Conservation (phyloP, 192 early-diverging fungal species). For the Backusella sp. region DNA sequence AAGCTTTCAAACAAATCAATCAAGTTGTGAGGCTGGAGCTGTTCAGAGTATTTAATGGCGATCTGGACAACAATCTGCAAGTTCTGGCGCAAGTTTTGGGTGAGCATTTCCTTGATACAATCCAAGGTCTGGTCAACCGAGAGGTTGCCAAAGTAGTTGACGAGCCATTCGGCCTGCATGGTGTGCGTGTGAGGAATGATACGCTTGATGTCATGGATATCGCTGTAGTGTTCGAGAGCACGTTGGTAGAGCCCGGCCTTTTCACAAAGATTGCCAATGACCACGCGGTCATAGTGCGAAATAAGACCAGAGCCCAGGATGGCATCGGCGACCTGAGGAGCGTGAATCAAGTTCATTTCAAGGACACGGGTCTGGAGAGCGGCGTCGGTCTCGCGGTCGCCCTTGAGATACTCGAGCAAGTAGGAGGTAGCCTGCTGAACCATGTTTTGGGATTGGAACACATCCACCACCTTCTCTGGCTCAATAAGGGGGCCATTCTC, state of each 20-base stretch:
- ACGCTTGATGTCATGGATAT: constrained; percentile 95
- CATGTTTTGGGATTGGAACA: constrained; percentile 88
- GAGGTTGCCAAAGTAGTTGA: constrained; percentile 93
- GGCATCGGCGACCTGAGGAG: constrained; percentile 98
- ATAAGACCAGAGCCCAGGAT: constrained; percentile 97
- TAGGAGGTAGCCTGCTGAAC: constrained; percentile 97
- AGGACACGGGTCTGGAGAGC: constrained; percentile 92
- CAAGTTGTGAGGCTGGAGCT: constrained; percentile 83
- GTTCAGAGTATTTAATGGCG: constrained; percentile 96
- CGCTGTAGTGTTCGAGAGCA: constrained; percentile 95
- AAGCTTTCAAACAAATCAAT: constrained; percentile 90
- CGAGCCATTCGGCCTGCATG: constrained; percentile 87
- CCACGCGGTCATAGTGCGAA: constrained; percentile 90
- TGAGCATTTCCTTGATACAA: constrained; percentile 92
- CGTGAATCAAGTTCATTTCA: constrained; percentile 97
- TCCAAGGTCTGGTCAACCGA: constrained; percentile 97
- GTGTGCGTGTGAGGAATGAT: constrained; percentile 87
- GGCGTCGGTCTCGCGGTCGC: constrained; percentile 87
- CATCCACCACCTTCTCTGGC: constrained; percentile 87
- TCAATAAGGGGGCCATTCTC: constrained; percentile 80
- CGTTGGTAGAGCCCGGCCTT: constrained; percentile 97
- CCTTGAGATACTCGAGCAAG: constrained; percentile 94
- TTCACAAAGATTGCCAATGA: constrained; percentile 92
- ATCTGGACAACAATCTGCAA: constrained; percentile 93
- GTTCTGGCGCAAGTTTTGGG: constrained; percentile 91